Evolutionary conservation across 768 basidiomycete genomes (phyloP), one percentile per base, ranked within the genome.

Genomic region (Lentinula edodes): DNA sequence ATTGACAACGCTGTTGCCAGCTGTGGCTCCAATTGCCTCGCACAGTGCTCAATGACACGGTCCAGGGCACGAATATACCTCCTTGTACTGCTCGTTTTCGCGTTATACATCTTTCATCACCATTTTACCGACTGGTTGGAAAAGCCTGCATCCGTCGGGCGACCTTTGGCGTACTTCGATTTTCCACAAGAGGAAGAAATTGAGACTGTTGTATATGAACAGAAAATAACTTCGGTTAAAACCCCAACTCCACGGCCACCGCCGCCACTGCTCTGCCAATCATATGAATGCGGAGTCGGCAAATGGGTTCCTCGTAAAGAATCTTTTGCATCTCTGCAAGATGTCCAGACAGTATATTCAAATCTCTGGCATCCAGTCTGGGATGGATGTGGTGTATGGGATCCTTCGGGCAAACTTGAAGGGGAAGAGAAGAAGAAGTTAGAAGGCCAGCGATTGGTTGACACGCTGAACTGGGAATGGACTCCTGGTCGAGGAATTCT

Each of bases 391-490:
- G 64, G 64, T 41, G 64, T 69, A 6, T 62, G 64, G 12, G 66
- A 64, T 5, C 46, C 66, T 3, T 42, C 38, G 7, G 60, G 45
- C 15, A 61, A 58, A 9, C 39, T 50, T 41, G 56, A 62, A 1
- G 58, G 61, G 39, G 62, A 53, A n/a, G 65, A 64, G 6, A 63
- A 67, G 45, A 63, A 59, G 18, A 65, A 61, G 35, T 64, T 68
- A 6, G 66, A 70, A n/a, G 69, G 67, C 52, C 67, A 69, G 18
- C 64, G 71, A 35, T 59, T 73, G 48, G 65, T 73, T 65, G 66
- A 71, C 32, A 64, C 71, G 28, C 68, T 70, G 66, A 73, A 70
- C 63, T 73, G 69, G 70, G 69, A 63, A n/a, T 72, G 72, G 72
- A 64, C 60, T 15, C 72, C 72, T 5, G 61, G 68, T 41, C n/a